A percentile compares a stretch with the other conserved stretches of the same genome.
These are phyloP conservation scores for Elongisporangium undulatum DNA, from an alignment of 352 stramenopile species.

Conservation along the genomic window DNA sequence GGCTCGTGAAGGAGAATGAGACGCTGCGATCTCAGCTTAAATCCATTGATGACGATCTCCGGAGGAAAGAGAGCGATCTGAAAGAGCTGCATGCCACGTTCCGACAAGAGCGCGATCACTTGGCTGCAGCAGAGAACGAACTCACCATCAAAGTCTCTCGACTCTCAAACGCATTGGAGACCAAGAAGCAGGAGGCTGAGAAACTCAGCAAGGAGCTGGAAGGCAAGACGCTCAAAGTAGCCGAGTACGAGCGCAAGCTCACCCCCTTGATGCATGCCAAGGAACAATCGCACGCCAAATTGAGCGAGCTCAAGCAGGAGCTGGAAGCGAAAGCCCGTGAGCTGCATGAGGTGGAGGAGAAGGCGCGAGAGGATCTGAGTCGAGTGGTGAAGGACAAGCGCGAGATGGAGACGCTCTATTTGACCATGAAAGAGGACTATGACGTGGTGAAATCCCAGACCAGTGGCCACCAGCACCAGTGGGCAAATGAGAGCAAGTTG, in stretches of 20 bases:
- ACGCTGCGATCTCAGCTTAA: slow-evolving; percentile 28
- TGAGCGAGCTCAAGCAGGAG: slow-evolving; percentile 45
- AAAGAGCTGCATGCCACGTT: slow-evolving; percentile 26
- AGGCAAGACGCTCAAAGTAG: slow-evolving; percentile 26
- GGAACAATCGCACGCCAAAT: slow-evolving; percentile 51
- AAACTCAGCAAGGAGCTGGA: slow-evolving; percentile 53
- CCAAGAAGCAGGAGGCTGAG: slow-evolving; percentile 61
- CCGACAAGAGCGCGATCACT: slow-evolving; percentile 19
- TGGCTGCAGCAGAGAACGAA: slow-evolving; percentile 28
- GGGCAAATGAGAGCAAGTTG: slow-evolving; percentile 34
- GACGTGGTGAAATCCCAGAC: slow-evolving; percentile 38
- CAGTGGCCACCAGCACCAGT: slow-evolving; percentile 29
- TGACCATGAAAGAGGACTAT: slow-evolving; percentile 47
- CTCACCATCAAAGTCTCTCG: slow-evolving; percentile 24
- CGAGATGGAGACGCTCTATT: slow-evolving; percentile 41
- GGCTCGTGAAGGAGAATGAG: slow-evolving; percentile 45
- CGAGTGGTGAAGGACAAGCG: slow-evolving; percentile 47
- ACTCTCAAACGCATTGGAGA: slow-evolving; percentile 27
- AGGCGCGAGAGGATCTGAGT: slow-evolving; percentile 39
- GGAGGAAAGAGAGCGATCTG: slow-evolving; percentile 30
- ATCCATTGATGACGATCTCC: slow-evolving; percentile 42
- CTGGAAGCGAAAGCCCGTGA: slow-evolving; percentile 52
- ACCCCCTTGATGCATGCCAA: slow-evolving; percentile 35
- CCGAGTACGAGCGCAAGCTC: slow-evolving; percentile 63
- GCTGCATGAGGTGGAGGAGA: slow-evolving; percentile 44